A percentile compares a stretch with the other conserved stretches of the same genome.
These are phyloP conservation scores for Turritis glabra DNA, from an alignment of 345 rosid genomes.

Conservation along the genomic window DNA sequence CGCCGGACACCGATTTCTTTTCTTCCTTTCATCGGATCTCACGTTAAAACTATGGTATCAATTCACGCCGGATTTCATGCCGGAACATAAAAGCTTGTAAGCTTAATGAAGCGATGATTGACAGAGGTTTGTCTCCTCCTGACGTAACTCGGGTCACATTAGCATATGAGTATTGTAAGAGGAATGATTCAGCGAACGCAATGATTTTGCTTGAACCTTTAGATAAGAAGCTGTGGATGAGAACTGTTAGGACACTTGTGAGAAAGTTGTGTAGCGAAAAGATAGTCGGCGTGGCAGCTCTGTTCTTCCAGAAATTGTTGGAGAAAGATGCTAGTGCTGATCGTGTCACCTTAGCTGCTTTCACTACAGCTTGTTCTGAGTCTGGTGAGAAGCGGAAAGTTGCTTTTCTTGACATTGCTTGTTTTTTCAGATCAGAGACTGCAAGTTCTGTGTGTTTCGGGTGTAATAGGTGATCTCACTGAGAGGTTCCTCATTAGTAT, in stretches of 20 bases:
- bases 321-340: constrained; percentile 58
- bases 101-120: constrained; percentile 73
- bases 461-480: no score
- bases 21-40: no score
- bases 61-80: no score
- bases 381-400: no score
- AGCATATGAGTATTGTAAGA: constrained; percentile 83
- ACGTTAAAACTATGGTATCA: no score
- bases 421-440: no score
- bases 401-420: no score
- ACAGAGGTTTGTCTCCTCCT: constrained; percentile 67
- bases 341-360: constrained; percentile 69
- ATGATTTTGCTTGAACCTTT: constrained; percentile 72
- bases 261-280: constrained; percentile 86
- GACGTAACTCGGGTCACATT: constrained; percentile 83
- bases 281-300: constrained; percentile 76
- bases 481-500: no score
- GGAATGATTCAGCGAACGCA: constrained; percentile 75
- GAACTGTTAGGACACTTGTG: constrained; percentile 71
- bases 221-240: constrained; percentile 77
- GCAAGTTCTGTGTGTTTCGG: no score
- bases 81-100: constrained; percentile 66
- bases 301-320: constrained; percentile 69
- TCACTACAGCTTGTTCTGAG: constrained; percentile 74
- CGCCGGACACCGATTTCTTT: no score